A percentile compares a stretch with the other conserved stretches of the same genome.
These are phyloP conservation scores for Cylindrodendrum hubeiense DNA, from an alignment of 2,329 filamentous ascomycete genomes.

Conservation along the genomic window DNA sequence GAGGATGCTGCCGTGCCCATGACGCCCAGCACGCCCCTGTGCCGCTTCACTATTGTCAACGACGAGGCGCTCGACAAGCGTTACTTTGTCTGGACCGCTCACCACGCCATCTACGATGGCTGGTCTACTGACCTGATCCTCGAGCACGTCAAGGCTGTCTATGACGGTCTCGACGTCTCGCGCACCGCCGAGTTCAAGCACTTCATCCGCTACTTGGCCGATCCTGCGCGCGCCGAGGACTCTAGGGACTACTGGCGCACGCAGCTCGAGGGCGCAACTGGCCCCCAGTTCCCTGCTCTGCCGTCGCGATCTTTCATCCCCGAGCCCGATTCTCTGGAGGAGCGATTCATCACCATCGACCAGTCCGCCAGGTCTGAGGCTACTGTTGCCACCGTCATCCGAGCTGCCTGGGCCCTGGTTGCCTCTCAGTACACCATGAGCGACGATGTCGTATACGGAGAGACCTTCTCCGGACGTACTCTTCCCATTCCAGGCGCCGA, in stretches of 20 bases:
- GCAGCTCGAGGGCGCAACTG: slow-evolving; percentile 39
- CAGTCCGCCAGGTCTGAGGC: slow-evolving; percentile 36
- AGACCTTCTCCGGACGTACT: slow-evolving; percentile 46
- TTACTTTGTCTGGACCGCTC: slow-evolving; percentile 47
- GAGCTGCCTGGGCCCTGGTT: slow-evolving; percentile 46
- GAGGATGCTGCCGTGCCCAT: slow-evolving; percentile 54
- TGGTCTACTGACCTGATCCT: slow-evolving; percentile 45
- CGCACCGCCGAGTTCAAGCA: slow-evolving; percentile 44
- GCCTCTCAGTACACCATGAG: slow-evolving; percentile 44
- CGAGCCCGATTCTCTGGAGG: slow-evolving; percentile 32
- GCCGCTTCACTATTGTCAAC: slow-evolving; percentile 55
- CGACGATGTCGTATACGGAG: slow-evolving; percentile 46
- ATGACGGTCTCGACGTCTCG: slow-evolving; percentile 31
- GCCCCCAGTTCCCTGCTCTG: slow-evolving; percentile 40
- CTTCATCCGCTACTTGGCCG: slow-evolving; percentile 37
- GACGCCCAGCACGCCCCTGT: slow-evolving; percentile 56
- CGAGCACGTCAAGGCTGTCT: slow-evolving; percentile 38
- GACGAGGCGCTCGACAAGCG: slow-evolving; percentile 44
- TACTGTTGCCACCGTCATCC: slow-evolving; percentile 41
- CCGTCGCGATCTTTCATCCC: slow-evolving; percentile 43
- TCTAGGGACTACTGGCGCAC: slow-evolving; percentile 40
- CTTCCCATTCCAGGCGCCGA: slow-evolving; percentile 45
- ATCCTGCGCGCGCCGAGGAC: slow-evolving; percentile 32
- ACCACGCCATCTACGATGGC: slow-evolving; percentile 50
- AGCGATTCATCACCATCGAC: slow-evolving; percentile 35